Base-by-base conservation (phyloP, 192 early-diverging fungal genomes). In the Funneliformis mosseae region DNA sequence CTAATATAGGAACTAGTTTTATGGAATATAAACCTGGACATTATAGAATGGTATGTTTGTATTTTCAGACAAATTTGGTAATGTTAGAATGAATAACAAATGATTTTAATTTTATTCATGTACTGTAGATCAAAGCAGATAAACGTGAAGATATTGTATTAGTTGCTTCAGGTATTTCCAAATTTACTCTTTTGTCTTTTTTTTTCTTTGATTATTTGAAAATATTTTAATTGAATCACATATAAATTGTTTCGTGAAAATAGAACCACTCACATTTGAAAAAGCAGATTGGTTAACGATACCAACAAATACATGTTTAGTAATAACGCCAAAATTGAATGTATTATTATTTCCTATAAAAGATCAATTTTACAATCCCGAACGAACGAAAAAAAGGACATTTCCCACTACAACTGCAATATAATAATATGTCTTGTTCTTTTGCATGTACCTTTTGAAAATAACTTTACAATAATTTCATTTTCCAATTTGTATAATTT, bases 131-230 rank as follows among this genome's bases (percentile, higher is more conserved):
- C 61, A 91, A 89, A 69, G 88, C 88, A 1, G 90, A 88, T 64
- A 91, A 91, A 82, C 91, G 92, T 42, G 94, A 95, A 78, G 94
- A 95, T 77, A 92, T 94, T 77, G 94, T 95, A 16, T 90, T 95
- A 11, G 90, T 95, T 78, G 93, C 94, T 0, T 91, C 90, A 0
- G 68, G 68, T 70, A 28, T 16, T 23, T 66, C 21, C 14, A 66
- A 21, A 21, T n/a, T 16, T 18, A 21, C 21, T 4, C 5, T 45
- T 55, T 55, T n/a, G n/a, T n/a, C n/a, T 55, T 55, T 48, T 42
- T 9, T 62, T 60, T 38, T 55, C 5, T 7, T 45, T 55, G 6
- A 21, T 21, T 14, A 21, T 6, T 21, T 16, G 50, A n/a, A 21
- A 2, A 46, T 66, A 39, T 11, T n/a, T 64, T 8, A 25, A 12